phyloP scores from a whole-genome alignment of 2,329 filamentous ascomycete species.

The Diaporthe batatas region DNA sequence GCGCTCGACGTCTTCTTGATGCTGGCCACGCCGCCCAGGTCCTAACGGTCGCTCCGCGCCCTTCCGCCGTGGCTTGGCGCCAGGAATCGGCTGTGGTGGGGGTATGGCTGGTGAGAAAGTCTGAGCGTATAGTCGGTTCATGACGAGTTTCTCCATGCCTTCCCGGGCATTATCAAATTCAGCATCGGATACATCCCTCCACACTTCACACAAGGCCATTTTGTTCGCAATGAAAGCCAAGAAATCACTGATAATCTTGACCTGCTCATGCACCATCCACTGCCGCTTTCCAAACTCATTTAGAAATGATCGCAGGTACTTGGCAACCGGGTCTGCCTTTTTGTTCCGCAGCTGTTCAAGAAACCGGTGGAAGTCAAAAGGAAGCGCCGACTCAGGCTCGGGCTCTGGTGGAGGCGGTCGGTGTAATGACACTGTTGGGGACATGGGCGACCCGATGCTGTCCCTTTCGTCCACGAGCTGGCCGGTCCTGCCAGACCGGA shows the following conservation, averaged over 20 bases:
- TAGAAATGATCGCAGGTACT: constrained; percentile 94
- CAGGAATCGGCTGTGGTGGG: constrained; percentile 79
- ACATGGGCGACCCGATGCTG: constrained; percentile 56
- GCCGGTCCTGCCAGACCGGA: constrained; percentile 52
- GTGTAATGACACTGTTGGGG: constrained; percentile 65
- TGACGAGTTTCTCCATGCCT: constrained; percentile 99
- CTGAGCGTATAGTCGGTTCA: constrained; percentile 96
- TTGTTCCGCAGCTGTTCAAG: constrained; percentile 95
- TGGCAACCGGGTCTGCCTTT: constrained; percentile 96
- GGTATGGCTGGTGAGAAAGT: constrained; percentile 97
- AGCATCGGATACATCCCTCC: constrained; percentile 93
- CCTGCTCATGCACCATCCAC: constrained; percentile 99
- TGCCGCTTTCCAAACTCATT: constrained; percentile 96
- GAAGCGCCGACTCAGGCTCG: constrained; percentile 84
- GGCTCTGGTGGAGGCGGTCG: constrained; percentile 79
- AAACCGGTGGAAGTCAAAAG: constrained; percentile 98
- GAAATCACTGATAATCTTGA: constrained; percentile 98
- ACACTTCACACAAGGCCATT: constrained; percentile 97
- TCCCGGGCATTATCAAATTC: constrained; percentile 99
- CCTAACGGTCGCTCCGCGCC: constrained; percentile 78
- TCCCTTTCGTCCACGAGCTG: constrained; percentile 55
- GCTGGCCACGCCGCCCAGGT: constrained; percentile 90
- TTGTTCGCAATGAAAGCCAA: constrained; percentile 97
- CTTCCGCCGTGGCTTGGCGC: constrained; percentile 76
- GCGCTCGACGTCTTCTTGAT: constrained; percentile 97